Conservation (phyloP, 257 asterid genomes). For the Solanum sejunctum region DNA sequence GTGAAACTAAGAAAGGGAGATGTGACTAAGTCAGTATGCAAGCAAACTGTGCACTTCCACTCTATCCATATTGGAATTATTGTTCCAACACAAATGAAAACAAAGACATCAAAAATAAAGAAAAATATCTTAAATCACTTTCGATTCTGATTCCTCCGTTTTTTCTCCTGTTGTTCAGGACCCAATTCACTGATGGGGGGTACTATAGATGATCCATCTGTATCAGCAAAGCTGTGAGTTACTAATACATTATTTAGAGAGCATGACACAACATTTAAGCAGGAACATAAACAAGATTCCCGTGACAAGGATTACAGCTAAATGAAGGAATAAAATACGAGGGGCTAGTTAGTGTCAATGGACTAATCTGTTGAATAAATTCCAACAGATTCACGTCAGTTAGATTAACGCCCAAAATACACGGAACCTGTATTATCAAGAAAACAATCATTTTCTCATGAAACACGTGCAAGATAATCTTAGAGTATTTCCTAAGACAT, state of each 20-base stretch:
- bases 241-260: constrained; percentile 3
- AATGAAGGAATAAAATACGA: not conserved
- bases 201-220: constrained; percentile 80
- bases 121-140: not conserved
- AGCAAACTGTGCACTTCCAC: not conserved
- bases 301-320: not conserved
- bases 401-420: constrained; percentile 60
- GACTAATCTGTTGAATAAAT: constrained; percentile 72
- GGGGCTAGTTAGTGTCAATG: not conserved
- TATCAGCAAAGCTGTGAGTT: constrained; percentile 33
- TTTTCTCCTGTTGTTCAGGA: constrained; percentile 47
- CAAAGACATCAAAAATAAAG: not conserved
- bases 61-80: not conserved
- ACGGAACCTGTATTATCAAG: constrained; percentile 50
- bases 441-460: not conserved
- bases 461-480: not conserved
- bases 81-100: not conserved
- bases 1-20: no score
- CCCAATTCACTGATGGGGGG: constrained; percentile 72
- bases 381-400: constrained; percentile 75
- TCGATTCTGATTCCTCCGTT: not conserved
- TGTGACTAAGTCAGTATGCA: no score
- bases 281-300: not conserved
- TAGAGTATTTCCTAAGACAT: not conserved
- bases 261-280: not conserved